Conservation (phyloP, 495 filamentous ascomycete genomes). For the Annulohypoxylon maeteangense region DNA sequence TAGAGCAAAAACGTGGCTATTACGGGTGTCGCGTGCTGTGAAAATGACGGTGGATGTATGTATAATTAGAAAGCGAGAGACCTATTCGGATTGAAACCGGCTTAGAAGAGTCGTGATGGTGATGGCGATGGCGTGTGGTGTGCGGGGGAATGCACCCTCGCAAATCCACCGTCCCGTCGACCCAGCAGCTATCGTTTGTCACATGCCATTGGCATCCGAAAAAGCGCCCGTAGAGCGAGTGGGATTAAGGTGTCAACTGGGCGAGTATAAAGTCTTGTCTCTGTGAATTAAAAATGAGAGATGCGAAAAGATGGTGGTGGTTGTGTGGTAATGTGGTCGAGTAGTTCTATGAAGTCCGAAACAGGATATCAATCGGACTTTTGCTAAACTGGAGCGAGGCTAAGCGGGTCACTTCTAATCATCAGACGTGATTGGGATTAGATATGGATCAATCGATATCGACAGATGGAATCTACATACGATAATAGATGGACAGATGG, state of each 20-base stretch:
- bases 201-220: constrained; percentile 58
- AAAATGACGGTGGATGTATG: constrained; percentile 30
- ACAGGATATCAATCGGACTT: constrained; percentile 41
- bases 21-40: constrained; percentile 17
- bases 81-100: constrained; percentile 25
- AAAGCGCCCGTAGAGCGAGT: constrained; percentile 30
- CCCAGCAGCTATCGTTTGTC: constrained; percentile 57
- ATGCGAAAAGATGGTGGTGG: constrained; percentile 21
- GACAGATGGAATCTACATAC: constrained; percentile 12
- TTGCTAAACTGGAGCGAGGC: constrained; percentile 27
- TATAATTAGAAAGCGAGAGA: constrained; percentile 9
- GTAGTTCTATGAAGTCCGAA: constrained; percentile 36
- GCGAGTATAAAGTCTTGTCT: not conserved
- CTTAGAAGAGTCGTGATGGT: constrained; percentile 40
- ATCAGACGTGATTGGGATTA: constrained; percentile 40
- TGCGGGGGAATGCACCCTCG: constrained; percentile 66
- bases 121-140: constrained; percentile 45
- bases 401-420: constrained; percentile 41
- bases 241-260: constrained; percentile 21
- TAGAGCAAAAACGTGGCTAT: constrained; percentile 22
- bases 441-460: constrained; percentile 35
- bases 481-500: constrained; percentile 3
- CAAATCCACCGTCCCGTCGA: constrained; percentile 61
- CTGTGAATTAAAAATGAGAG: constrained; percentile 2
- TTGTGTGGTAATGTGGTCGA: constrained; percentile 5